phyloP scores from a whole-genome alignment of 768 basidiomycete species.

The Gymnopilus dilepis region DNA sequence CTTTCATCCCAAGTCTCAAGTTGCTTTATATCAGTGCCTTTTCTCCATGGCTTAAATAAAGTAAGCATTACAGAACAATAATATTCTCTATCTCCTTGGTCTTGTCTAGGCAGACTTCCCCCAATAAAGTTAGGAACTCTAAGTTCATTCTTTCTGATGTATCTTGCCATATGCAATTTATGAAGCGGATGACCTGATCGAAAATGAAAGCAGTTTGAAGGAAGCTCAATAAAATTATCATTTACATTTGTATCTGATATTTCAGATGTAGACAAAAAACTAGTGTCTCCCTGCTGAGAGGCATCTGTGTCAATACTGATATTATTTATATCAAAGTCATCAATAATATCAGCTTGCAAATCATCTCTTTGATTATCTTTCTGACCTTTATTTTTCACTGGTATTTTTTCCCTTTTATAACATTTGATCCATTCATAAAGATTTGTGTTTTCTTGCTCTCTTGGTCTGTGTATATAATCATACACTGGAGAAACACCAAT shows the following conservation, averaged over 20 bases:
- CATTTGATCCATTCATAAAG: slow-evolving; percentile 35
- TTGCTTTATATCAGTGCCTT: slow-evolving; percentile 25
- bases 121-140: slow-evolving; percentile 36
- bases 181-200: slow-evolving; percentile 18
- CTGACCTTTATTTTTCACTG: neutral
- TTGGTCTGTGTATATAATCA: slow-evolving; percentile 30
- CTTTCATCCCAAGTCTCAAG: slow-evolving; percentile 10
- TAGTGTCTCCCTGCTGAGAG: too few relatives aligned
- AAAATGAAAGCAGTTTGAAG: slow-evolving; percentile 1
- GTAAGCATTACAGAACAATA: slow-evolving; percentile 38
- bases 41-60: slow-evolving; percentile 38
- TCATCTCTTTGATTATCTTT: neutral
- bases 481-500: slow-evolving; percentile 27
- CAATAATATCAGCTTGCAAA: too few relatives aligned
- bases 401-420: slow-evolving; percentile 1
- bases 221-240: neutral
- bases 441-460: slow-evolving; percentile 21
- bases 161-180: slow-evolving; percentile 15
- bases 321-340: too few relatives aligned
- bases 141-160: slow-evolving; percentile 2
- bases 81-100: slow-evolving; percentile 36
- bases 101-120: slow-evolving; percentile 34
- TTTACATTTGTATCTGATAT: neutral
- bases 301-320: too few relatives aligned
- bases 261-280: neutral